A percentile compares a stretch with the other conserved stretches of the same genome.
These are phyloP conservation scores for Sporothrix humicola DNA, from an alignment of 2,329 filamentous ascomycete species.

Conservation along the genomic window DNA sequence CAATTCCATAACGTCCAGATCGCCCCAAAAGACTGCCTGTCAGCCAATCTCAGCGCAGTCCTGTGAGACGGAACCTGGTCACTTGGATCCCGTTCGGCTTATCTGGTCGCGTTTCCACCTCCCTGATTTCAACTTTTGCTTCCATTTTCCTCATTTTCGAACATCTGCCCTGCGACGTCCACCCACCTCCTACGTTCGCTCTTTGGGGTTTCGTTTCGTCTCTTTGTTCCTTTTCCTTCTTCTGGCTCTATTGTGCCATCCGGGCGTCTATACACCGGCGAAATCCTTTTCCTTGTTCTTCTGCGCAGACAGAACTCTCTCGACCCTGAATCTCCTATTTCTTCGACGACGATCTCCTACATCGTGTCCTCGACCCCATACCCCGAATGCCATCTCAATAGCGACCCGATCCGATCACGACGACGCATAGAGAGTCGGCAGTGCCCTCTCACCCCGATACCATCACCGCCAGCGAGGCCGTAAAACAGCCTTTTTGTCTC, in stretches of 20 bases:
- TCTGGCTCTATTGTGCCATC: neutral
- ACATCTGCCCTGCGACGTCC: constrained; percentile 21
- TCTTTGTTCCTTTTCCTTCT: neutral
- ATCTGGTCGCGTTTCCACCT: constrained; percentile 27
- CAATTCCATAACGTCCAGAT: constrained; percentile 3
- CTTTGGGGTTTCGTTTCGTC: neutral
- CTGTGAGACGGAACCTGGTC: constrained; percentile 6
- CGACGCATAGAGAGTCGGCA: constrained; percentile 1
- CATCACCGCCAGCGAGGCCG: neutral
- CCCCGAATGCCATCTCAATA: constrained; percentile 11
- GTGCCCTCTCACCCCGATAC: neutral
- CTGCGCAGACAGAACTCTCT: neutral
- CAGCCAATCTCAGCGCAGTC: neutral
- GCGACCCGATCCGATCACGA: neutral
- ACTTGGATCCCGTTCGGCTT: constrained; percentile 20
- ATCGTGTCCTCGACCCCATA: neutral
- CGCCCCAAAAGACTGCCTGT: constrained; percentile 1
- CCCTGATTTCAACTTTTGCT: constrained; percentile 21
- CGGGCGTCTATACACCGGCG: neutral
- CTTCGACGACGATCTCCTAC: neutral
- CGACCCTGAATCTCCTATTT: neutral
- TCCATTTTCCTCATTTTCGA: constrained; percentile 16
- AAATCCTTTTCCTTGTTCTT: neutral
- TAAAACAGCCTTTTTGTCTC: neutral
- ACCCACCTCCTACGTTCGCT: neutral